A percentile compares a stretch with the other conserved stretches of the same genome.
Conservation (phyloP, 768 basidiomycete species). For the Dacryopinax primogenitus region DNA sequence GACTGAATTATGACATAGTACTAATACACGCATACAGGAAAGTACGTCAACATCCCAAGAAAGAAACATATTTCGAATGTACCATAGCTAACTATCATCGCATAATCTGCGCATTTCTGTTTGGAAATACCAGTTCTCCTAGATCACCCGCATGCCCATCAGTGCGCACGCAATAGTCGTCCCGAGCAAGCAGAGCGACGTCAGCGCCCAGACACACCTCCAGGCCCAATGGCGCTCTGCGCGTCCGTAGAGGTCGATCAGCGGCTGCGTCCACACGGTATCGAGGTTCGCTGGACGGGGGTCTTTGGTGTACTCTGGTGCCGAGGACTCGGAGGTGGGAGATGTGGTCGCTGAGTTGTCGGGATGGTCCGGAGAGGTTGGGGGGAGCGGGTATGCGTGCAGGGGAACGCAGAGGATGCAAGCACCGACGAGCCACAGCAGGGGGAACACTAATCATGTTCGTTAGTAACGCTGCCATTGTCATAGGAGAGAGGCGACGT, state of each 20-base stretch:
- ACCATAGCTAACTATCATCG: neutral
- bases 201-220: neutral
- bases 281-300: slow-evolving; percentile 1
- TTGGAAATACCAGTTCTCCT: neutral
- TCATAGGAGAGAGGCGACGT: neutral
- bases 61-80: neutral
- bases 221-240: slow-evolving; percentile 1
- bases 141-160: neutral
- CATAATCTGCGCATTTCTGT: neutral
- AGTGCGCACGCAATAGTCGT: neutral
- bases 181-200: neutral
- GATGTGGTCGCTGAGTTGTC: neutral
- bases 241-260: neutral
- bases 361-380: neutral
- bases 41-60: neutral
- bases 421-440: slow-evolving; percentile 1
- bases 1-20: neutral
- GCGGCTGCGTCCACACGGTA: neutral
- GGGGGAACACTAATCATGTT: neutral
- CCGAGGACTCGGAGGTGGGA: neutral
- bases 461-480: neutral
- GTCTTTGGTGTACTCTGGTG: neutral
- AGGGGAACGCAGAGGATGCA: slow-evolving; percentile 5
- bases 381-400: slow-evolving; percentile 1
- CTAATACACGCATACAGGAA: neutral